Evolutionary conservation across 192 early-diverging fungal genomes (phyloP).

Genomic region (Gamsiella multidivaricata): DNA sequence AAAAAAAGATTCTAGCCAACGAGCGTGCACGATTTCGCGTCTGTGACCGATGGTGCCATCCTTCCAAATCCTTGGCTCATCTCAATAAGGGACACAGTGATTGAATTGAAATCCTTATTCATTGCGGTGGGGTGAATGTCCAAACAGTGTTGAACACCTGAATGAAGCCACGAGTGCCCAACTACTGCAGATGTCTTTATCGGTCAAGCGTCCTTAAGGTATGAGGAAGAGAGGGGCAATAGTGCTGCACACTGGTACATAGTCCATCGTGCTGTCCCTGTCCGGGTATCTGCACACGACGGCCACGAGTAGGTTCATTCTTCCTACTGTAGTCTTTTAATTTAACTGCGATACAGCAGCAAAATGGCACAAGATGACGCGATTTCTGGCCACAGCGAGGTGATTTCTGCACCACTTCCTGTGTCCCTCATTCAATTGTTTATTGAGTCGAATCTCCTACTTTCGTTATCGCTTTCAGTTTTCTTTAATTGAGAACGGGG

Average conservation of each 20-base stretch:
- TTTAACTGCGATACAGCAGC: not conserved
- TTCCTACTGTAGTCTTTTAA: constrained; percentile 1
- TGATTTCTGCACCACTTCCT: not conserved
- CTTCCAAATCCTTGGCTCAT: constrained; percentile 10
- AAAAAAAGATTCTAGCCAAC: constrained; percentile 15
- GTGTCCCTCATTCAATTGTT: too few species aligned
- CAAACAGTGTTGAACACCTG: not conserved
- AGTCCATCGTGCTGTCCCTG: too few species aligned
- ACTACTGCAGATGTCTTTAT: not conserved
- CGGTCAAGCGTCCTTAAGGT: too few species aligned
- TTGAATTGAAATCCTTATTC: too few species aligned
- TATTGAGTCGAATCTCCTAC: not conserved
- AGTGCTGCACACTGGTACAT: too few species aligned
- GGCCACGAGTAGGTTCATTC: too few species aligned
- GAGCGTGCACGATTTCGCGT: constrained; percentile 2
- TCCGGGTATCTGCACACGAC: too few species aligned
- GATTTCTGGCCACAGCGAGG: constrained; percentile 14
- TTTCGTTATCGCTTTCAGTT: not conserved
- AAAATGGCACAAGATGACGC: constrained; percentile 34
- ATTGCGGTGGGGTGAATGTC: too few species aligned
- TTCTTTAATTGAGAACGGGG: not conserved
- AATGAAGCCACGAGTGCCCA: not conserved
- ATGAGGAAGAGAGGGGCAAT: too few species aligned
- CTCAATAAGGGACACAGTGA: not conserved
- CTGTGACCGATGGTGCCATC: constrained; percentile 37